Conservation (phyloP, 1,139 yeast genomes). For the Nakaseomyces glabratus region DNA sequence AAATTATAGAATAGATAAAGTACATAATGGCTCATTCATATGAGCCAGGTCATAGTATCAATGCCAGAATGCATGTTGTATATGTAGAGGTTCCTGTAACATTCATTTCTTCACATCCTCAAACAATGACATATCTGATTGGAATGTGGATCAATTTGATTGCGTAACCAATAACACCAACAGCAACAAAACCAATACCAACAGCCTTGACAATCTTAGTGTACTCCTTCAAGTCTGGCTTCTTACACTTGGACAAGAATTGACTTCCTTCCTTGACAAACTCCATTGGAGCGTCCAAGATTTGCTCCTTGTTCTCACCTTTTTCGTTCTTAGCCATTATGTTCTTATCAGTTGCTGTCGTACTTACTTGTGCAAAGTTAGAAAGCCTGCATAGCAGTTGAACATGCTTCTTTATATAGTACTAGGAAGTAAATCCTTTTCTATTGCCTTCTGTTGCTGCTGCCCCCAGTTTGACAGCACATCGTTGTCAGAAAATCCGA, state of each 20-base stretch:
- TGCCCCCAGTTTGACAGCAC: no score
- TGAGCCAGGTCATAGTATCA: no score
- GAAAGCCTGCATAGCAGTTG: no score
- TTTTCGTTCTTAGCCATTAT: conserved; percentile 27
- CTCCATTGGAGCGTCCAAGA: conserved; percentile 83
- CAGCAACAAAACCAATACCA: conserved; percentile 91
- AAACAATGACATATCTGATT: conserved; percentile 92
- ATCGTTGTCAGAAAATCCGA: no score
- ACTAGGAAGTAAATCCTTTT: no score
- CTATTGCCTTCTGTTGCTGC: no score
- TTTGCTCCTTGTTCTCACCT: conserved; percentile 14
- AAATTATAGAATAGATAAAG: no score
- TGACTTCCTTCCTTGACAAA: conserved; percentile 85
- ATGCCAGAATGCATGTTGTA: no score
- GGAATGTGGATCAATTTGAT: conserved; percentile 95
- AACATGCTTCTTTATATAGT: no score
- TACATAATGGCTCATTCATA: no score
- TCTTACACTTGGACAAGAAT: conserved; percentile 83
- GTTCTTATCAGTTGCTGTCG: conserved; percentile 2
- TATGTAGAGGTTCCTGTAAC: neutral
- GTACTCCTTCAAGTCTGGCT: conserved; percentile 86
- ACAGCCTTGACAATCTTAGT: conserved; percentile 86
- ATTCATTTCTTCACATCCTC: conserved; percentile 20
- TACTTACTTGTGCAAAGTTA: no score
- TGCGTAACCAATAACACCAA: conserved; percentile 95